Conservation (phyloP, 352 stramenopile genomes). For the Phytophthora litchii region DNA sequence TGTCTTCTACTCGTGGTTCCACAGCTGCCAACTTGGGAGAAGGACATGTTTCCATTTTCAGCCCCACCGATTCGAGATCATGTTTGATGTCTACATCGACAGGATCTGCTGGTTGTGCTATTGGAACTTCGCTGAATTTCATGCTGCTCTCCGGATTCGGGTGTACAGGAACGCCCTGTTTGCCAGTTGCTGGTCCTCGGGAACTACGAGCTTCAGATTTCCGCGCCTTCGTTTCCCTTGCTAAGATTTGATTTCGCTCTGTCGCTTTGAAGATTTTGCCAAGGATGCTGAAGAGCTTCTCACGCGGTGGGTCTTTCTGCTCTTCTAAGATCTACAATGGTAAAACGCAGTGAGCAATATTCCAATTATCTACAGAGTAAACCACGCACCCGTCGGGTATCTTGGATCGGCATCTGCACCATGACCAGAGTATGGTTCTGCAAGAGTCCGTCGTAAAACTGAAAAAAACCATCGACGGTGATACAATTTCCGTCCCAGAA, state of each 20-base stretch:
- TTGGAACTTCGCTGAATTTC: slow-evolving; percentile 1
- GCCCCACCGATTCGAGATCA: slow-evolving; percentile 5
- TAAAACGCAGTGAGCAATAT: not conserved
- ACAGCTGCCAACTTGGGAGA: slow-evolving; percentile 16
- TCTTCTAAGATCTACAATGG: slow-evolving; percentile 65
- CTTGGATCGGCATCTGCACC: slow-evolving; percentile 81
- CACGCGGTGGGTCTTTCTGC: slow-evolving; percentile 63
- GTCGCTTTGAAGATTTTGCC: slow-evolving; percentile 79
- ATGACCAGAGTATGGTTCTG: slow-evolving; percentile 68
- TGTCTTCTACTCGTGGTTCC: slow-evolving; percentile 1
- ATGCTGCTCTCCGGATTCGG: slow-evolving; percentile 6
- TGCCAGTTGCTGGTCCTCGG: not conserved
- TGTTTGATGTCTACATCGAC: slow-evolving; percentile 15
- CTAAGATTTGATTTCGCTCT: slow-evolving; percentile 61
- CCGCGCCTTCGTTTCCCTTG: slow-evolving; percentile 22
- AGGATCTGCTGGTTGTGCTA: not conserved
- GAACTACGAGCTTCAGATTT: slow-evolving; percentile 18
- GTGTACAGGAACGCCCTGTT: slow-evolving; percentile 11
- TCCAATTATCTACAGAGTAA: not conserved
- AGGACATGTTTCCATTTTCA: slow-evolving; percentile 22
- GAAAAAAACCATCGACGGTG: slow-evolving; percentile 68
- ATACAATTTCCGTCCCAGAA: slow-evolving; percentile 85
- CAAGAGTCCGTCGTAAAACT: slow-evolving; percentile 66
- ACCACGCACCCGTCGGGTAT: slow-evolving; percentile 63
- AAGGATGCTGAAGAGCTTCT: slow-evolving; percentile 76